phyloP scores from a whole-genome alignment of 2,329 filamentous ascomycete genomes.

The Chaetomium globosum region DNA sequence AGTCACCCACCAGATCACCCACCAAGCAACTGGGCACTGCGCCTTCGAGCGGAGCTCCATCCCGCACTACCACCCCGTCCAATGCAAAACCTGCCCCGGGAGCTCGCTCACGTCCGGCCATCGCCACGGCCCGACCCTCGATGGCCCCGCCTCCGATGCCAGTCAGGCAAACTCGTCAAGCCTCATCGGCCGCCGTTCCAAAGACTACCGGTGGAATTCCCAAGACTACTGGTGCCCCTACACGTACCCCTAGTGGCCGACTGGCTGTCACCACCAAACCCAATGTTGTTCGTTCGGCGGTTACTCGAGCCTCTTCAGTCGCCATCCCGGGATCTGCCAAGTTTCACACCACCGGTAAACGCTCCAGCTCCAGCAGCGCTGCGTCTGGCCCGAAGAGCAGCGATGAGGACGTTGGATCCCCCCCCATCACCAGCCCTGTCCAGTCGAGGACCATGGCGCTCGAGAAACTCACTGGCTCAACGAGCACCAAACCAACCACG shows the following conservation, averaged over 20 bases:
- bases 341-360: slow-evolving; percentile 42
- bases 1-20: slow-evolving; percentile 79
- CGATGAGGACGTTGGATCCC: slow-evolving; percentile 51
- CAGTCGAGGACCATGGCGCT: slow-evolving; percentile 54
- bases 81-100: slow-evolving; percentile 52
- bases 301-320: slow-evolving; percentile 51
- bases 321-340: slow-evolving; percentile 50
- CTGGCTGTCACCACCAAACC: slow-evolving; percentile 43
- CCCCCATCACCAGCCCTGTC: slow-evolving; percentile 55
- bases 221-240: slow-evolving; percentile 40
- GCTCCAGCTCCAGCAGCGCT: slow-evolving; percentile 40
- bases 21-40: slow-evolving; percentile 69
- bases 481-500: slow-evolving; percentile 38
- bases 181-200: slow-evolving; percentile 39
- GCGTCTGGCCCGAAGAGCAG: slow-evolving; percentile 53
- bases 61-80: slow-evolving; percentile 67
- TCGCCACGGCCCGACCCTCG: slow-evolving; percentile 60
- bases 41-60: slow-evolving; percentile 59
- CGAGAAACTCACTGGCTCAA: slow-evolving; percentile 51
- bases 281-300: slow-evolving; percentile 44
- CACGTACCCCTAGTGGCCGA: slow-evolving; percentile 49
- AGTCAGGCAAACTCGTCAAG: slow-evolving; percentile 48
- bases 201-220: slow-evolving; percentile 45
- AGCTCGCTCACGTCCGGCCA: slow-evolving; percentile 58
- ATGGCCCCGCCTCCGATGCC: slow-evolving; percentile 68